Evolutionary conservation across 106 monocot genomes (phyloP), one percentile per base, ranked within the genome.

Genomic region (Dioscorea zingiberensis): DNA sequence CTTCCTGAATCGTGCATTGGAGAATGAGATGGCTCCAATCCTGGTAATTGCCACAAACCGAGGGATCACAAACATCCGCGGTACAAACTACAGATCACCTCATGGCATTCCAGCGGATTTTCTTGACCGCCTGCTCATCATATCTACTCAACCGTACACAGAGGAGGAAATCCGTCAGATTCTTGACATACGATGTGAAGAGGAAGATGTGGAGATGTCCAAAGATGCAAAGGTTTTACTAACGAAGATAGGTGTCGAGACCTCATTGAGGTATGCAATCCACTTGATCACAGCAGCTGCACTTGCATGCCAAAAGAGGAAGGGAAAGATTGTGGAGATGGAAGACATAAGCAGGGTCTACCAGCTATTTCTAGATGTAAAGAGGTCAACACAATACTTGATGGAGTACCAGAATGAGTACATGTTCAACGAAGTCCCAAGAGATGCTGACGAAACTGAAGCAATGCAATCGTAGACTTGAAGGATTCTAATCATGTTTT

Each of bases 401-500:
- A 92, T 92, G 92, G 97, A 97, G 60, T 97, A 86, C 66, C 97
- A 97, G 77, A 92, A 70, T 67, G 85, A 86, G 73, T 92, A 92
- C 69, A 76, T 97, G 81, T 97, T 97, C 70, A 88, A 64, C 55
- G 97, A 97, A 74, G 74, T 82, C 38, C 38, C 38, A 38, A 38
- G 38, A 38, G 38, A 38, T 38, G 68, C 23, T 15, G 87, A 81
- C 25, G 77, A 73, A 55, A 85, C 85, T 12, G 81, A 84, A 26
- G 15, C 68, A 15, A 91, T 91, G 84, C 82, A 76, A 38, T 67
- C 82, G 17, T 90, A 38, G 38, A 38, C 9, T 38, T 10, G 9
- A 38, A 38, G 38, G 38, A 38, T 2, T 38, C 38, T 1, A 38
- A 38, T 38, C n/a, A n/a, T n/a, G n/a, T n/a, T n/a, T n/a, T n/a